Evolutionary conservation across 768 basidiomycete species (phyloP).

Genomic region (Leccinum boreale): DNA sequence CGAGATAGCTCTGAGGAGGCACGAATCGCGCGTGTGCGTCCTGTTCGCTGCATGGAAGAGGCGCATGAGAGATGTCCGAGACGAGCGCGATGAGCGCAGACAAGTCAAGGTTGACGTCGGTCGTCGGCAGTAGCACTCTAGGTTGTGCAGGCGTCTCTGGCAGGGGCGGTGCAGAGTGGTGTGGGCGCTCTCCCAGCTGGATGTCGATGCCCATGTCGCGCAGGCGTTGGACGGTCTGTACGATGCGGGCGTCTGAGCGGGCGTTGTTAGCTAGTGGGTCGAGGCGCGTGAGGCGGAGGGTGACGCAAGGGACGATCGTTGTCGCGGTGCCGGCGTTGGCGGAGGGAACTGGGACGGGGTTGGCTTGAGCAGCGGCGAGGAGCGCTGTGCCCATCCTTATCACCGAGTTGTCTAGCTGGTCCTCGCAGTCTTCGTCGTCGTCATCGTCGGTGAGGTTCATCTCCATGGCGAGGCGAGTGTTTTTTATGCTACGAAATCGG

Average conservation of each 20-base stretch:
- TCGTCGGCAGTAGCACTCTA: slow-evolving; percentile 44
- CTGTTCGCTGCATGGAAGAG: slow-evolving; percentile 52
- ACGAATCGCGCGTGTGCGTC: slow-evolving; percentile 66
- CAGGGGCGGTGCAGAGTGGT: slow-evolving; percentile 6
- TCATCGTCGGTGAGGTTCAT: slow-evolving; percentile 64
- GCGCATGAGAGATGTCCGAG: slow-evolving; percentile 76
- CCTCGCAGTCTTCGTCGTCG: slow-evolving; percentile 43
- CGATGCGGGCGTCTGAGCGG: slow-evolving; percentile 53
- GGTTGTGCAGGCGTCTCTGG: not conserved
- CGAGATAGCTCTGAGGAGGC: slow-evolving; percentile 52
- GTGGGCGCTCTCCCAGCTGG: slow-evolving; percentile 56
- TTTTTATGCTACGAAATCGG: slow-evolving; percentile 60
- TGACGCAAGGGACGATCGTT: no score
- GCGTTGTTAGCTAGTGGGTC: slow-evolving; percentile 36
- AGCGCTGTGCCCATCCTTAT: no score
- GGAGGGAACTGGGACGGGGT: slow-evolving; percentile 39
- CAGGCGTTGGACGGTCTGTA: slow-evolving; percentile 53
- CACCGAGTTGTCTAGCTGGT: slow-evolving; percentile 68
- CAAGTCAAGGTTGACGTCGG: slow-evolving; percentile 74
- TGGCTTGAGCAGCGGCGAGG: slow-evolving; percentile 56
- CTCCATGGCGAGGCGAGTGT: slow-evolving; percentile 71
- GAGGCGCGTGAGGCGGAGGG: slow-evolving; percentile 61
- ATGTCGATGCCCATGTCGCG: slow-evolving; percentile 63
- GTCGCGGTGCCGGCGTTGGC: not conserved
- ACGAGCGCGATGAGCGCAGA: slow-evolving; percentile 82